Conservation (phyloP, 345 rosid species). For the Lenwebbia sp. region DNA sequence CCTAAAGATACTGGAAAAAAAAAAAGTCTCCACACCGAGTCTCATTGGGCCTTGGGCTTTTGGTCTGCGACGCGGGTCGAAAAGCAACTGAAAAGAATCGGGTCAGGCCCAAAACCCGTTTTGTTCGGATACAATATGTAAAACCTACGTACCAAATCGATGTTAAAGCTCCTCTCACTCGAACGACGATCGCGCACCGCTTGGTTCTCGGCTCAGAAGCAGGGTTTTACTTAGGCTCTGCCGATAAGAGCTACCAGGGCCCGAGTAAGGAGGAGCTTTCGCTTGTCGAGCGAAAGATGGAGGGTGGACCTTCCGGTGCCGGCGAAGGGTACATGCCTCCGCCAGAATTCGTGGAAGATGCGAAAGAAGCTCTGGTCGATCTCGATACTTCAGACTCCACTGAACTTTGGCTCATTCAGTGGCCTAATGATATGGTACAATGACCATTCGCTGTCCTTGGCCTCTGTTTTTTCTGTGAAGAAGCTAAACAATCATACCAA, state of each 20-base stretch:
- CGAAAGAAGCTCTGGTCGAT: constrained; percentile 29
- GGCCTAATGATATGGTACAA: constrained; percentile 50
- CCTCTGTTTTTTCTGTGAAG: background rate
- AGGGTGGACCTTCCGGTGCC: background rate
- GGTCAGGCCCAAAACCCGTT: background rate
- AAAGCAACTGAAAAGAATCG: background rate
- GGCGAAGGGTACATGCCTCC: constrained; percentile 26
- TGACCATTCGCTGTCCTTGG: background rate
- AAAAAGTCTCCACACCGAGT: too few relatives aligned
- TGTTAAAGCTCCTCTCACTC: too few relatives aligned
- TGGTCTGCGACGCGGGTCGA: background rate
- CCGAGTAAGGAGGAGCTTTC: background rate
- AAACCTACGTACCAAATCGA: too few relatives aligned
- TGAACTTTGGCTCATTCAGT: constrained; percentile 83
- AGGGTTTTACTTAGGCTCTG: background rate
- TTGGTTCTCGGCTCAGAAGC: too few relatives aligned
- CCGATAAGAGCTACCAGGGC: background rate
- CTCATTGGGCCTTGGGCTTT: background rate
- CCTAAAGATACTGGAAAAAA: too few relatives aligned
- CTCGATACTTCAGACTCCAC: constrained; percentile 16
- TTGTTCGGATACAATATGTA: background rate
- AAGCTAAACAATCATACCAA: background rate
- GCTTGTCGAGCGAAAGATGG: background rate
- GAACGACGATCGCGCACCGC: too few relatives aligned
- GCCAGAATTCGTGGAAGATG: constrained; percentile 26